Evolutionary conservation across 192 early-diverging fungal species (phyloP).

Genomic region (Nowakowskiella sp.): DNA sequence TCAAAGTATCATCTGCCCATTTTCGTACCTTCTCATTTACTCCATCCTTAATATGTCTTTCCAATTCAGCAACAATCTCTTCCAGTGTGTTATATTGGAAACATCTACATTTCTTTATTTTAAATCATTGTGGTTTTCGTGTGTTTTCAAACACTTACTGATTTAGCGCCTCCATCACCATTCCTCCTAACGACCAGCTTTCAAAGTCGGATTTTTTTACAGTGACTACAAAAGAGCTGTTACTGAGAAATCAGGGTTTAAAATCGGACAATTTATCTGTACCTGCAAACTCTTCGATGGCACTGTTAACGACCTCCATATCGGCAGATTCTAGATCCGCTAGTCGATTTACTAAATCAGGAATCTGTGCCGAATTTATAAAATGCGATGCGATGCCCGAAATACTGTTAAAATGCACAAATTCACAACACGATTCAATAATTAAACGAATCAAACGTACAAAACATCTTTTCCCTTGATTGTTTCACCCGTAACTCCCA

Average conservation of each 20-base stretch:
- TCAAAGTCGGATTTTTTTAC: neutral
- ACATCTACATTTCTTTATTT: conserved; percentile 35
- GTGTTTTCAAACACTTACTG: conserved; percentile 16
- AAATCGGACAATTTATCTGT: conserved; percentile 16
- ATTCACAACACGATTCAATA: neutral
- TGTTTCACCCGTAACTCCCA: conserved; percentile 77
- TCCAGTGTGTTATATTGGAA: conserved; percentile 77
- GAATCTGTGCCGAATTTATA: conserved; percentile 78
- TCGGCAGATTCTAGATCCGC: conserved; percentile 70
- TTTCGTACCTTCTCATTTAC: neutral
- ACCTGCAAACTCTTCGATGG: conserved; percentile 86
- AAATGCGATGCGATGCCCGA: conserved; percentile 96
- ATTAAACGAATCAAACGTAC: conserved; percentile 33
- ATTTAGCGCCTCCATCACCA: conserved; percentile 61
- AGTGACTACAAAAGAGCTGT: neutral
- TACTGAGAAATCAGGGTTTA: neutral
- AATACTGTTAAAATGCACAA: conserved; percentile 29
- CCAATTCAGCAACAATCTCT: conserved; percentile 72
- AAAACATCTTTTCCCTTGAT: conserved; percentile 79
- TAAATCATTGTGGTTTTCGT: neutral
- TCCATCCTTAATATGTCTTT: conserved; percentile 41
- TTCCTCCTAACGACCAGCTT: conserved; percentile 41
- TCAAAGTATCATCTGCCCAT: no score
- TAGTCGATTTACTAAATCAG: conserved; percentile 69
- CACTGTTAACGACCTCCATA: conserved; percentile 68